A percentile compares a stretch with the other conserved stretches of the same genome.
phyloP scores from a whole-genome alignment of 1,139 yeast species.

The Blastobotrys niveus region DNA sequence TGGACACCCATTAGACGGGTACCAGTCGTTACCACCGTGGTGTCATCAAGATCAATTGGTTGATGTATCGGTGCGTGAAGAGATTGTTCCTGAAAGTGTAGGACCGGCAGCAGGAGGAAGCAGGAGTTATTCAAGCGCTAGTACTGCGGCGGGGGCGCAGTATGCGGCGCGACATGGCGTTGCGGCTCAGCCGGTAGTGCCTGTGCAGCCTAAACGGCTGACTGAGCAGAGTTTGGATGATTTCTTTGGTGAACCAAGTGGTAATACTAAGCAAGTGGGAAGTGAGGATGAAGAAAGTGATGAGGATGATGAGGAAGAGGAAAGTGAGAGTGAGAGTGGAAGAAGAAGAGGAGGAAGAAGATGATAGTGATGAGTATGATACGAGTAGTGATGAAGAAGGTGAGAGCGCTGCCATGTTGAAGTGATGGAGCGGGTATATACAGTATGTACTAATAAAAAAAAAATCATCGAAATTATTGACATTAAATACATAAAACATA shows the following conservation, averaged over 20 bases:
- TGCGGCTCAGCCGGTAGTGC: too few relatives aligned
- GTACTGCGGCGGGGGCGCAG: neutral
- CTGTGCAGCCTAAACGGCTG: slow-evolving; percentile 37
- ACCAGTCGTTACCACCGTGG: slow-evolving; percentile 32
- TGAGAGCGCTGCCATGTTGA: slow-evolving; percentile 6
- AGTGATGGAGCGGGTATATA: neutral
- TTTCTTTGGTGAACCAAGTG: slow-evolving; percentile 75
- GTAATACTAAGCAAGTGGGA: too few relatives aligned
- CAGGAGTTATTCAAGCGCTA: slow-evolving; percentile 18
- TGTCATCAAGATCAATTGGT: slow-evolving; percentile 23
- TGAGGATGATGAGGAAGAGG: slow-evolving; percentile 21
- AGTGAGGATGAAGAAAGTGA: slow-evolving; percentile 23
- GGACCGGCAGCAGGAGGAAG: slow-evolving; percentile 16
- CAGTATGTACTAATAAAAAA: neutral
- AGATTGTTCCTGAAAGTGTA: slow-evolving; percentile 12
- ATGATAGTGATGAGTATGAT: slow-evolving; percentile 19
- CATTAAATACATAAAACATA: neutral
- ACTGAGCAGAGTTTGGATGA: slow-evolving; percentile 78
- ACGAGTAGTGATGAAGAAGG: too few relatives aligned
- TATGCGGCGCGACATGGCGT: slow-evolving; percentile 18
- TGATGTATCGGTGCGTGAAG: slow-evolving; percentile 30
- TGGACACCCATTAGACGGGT: slow-evolving; percentile 32
- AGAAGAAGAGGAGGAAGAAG: slow-evolving; percentile 23
- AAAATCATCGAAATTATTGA: neutral
- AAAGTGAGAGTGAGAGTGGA: slow-evolving; percentile 21